Evolutionary conservation across 805 yeast species (phyloP).

Genomic region (Zygotorulaspora chibaensis): DNA sequence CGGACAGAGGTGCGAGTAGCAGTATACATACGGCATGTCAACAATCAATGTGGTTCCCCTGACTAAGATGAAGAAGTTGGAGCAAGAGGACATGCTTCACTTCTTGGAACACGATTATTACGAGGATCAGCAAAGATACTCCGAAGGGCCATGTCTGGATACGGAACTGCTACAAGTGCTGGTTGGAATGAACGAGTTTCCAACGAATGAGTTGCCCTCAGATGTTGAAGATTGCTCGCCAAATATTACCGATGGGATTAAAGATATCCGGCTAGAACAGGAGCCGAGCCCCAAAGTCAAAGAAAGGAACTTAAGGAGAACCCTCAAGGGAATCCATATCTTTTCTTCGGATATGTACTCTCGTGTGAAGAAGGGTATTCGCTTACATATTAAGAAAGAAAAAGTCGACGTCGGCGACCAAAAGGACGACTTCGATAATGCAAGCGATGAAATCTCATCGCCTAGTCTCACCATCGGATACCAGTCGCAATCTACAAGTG

Average conservation of each 20-base stretch:
- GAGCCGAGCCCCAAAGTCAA: neutral
- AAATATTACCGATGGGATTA: neutral
- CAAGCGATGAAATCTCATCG: neutral
- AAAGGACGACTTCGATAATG: neutral
- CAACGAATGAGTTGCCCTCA: neutral
- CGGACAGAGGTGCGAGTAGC: too few relatives aligned
- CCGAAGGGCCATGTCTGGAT: conserved; percentile 8
- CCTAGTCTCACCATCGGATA: neutral
- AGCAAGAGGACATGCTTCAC: neutral
- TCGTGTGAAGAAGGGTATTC: conserved; percentile 6
- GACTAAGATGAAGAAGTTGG: neutral
- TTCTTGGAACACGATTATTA: neutral
- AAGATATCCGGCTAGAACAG: neutral
- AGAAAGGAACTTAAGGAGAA: neutral
- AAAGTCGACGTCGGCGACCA: neutral
- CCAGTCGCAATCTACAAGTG: neutral
- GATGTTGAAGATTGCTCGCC: neutral
- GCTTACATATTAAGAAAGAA: neutral
- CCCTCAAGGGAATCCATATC: conserved; percentile 1
- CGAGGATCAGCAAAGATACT: neutral
- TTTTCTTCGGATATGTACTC: conserved; percentile 4
- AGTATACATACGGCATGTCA: too few relatives aligned
- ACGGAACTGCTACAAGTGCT: conserved; percentile 10
- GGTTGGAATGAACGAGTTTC: conserved; percentile 7
- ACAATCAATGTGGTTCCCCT: too few relatives aligned